Percentiles rank a stretch among this genome's conserved stretches.
phyloP scores from a whole-genome alignment of 768 basidiomycete species.

The Suillus alpinus region DNA sequence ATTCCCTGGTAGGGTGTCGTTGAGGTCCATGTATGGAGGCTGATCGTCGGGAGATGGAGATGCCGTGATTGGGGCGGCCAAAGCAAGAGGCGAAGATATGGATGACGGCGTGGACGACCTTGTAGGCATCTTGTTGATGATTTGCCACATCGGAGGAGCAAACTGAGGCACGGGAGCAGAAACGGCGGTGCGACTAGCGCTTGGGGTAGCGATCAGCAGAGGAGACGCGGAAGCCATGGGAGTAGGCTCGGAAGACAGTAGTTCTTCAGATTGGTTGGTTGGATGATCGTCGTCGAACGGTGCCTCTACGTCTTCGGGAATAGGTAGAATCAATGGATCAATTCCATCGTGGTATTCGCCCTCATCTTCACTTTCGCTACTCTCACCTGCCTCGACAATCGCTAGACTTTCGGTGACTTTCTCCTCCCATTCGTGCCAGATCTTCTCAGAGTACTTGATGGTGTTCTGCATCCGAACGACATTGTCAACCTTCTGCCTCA shows the following conservation, averaged over 20 bases:
- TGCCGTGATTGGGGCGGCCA: constrained; percentile 82
- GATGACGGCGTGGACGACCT: constrained; percentile 88
- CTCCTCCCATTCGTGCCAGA: constrained; percentile 96
- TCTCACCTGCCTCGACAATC: constrained; percentile 55
- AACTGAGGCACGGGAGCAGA: constrained; percentile 41
- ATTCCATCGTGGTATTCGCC: constrained; percentile 33
- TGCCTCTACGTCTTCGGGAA: constrained; percentile 23
- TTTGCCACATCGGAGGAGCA: constrained; percentile 42
- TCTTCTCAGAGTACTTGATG: constrained; percentile 94
- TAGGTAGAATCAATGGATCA: constrained; percentile 12
- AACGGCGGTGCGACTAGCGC: constrained; percentile 23
- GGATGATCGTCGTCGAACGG: constrained; percentile 7
- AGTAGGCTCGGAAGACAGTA: constrained; percentile 58
- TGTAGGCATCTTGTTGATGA: constrained; percentile 52
- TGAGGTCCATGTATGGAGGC: constrained; percentile 65
- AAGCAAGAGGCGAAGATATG: constrained; percentile 80
- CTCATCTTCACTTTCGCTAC: constrained; percentile 42
- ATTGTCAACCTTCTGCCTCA: constrained; percentile 92
- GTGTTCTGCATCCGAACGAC: constrained; percentile 97
- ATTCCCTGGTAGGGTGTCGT: constrained; percentile 40
- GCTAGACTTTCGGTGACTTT: constrained; percentile 70
- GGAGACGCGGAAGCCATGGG: constrained; percentile 62
- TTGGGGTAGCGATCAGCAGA: constrained; percentile 13
- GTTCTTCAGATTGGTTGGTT: constrained; percentile 21
- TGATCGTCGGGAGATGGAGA: constrained; percentile 56